These are phyloP conservation scores for Annulohypoxylon maeteangense DNA, from an alignment of 495 filamentous ascomycete genomes.

Conservation along the genomic window DNA sequence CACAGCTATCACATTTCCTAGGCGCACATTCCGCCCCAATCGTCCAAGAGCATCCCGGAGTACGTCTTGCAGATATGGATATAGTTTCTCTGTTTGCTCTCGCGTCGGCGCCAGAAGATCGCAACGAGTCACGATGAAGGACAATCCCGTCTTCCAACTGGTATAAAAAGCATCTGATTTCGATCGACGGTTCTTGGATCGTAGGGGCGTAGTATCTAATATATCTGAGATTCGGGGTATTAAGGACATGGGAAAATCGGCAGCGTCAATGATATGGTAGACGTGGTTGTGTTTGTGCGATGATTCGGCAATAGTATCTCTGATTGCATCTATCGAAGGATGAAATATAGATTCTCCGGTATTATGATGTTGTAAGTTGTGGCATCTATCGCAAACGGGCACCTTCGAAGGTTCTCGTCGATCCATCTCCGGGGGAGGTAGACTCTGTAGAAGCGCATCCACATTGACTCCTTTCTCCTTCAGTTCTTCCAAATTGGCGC, in stretches of 20 bases:
- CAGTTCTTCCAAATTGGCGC: conserved; percentile 55
- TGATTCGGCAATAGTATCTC: conserved; percentile 83
- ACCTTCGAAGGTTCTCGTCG: conserved; percentile 38
- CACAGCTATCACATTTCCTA: conserved; percentile 86
- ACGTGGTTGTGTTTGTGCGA: conserved; percentile 90
- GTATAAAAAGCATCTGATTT: conserved; percentile 68
- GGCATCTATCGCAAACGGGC: conserved; percentile 87
- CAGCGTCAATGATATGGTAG: conserved; percentile 97
- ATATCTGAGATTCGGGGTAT: conserved; percentile 66
- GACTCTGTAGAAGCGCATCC: conserved; percentile 41
- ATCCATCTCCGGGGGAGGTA: conserved; percentile 22
- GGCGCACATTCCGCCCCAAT: conserved; percentile 67
- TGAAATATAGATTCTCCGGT: conserved; percentile 75
- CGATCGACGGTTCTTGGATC: conserved; percentile 80
- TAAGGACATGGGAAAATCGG: conserved; percentile 94
- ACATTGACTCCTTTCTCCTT: conserved; percentile 55
- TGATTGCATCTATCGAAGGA: conserved; percentile 79
- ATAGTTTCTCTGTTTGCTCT: conserved; percentile 80
- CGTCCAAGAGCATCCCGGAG: conserved; percentile 77
- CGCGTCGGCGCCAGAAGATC: conserved; percentile 86
- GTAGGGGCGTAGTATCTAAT: conserved; percentile 70
- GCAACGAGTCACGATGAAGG: conserved; percentile 88
- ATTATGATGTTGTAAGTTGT: conserved; percentile 79
- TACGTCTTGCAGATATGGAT: conserved; percentile 80
- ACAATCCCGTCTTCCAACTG: conserved; percentile 73